Evolutionary conservation across 2,329 filamentous ascomycete genomes (phyloP), one percentile per base, ranked within the genome.

Genomic region (Phialophora verrucosa): DNA sequence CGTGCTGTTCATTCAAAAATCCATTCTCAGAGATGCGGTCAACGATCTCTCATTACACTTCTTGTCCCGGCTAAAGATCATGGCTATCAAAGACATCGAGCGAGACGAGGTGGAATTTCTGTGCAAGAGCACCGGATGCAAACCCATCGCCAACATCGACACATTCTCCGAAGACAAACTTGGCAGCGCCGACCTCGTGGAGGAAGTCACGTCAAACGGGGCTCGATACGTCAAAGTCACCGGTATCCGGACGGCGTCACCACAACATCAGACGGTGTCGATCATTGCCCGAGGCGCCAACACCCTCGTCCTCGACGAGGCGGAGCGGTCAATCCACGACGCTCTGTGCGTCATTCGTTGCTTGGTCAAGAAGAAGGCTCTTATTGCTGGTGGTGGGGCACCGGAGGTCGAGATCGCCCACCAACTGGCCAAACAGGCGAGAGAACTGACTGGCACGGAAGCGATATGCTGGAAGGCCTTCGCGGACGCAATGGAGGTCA

Each of bases 381-480:
- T 99, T 64, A 96, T 99, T 74, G 94, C 96, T 14, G 95, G 95
- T 79, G 95, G 95, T 75, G 95, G 95, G 77, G 95, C 95, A 1
- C 92, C 95, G 29, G 95, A 99, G 81, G 96, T 98, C 75, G 93
- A 98, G 81, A 94, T 99, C 74, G 92, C 95, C 25, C 91, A 95
- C 62, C 87, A 92, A 75, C 87, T 99, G 38, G 88, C 90, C 64
- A 90, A 91, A 80, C 90, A 91, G 76, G 88, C 94, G 8, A 91
- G 93, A 72, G 88, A 90, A 74, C 84, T 97, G 67, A 89, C 90
- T 0, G 96, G 96, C 67, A 97, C 95, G 4, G 95, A 99, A 79
- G 89, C 93, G 47, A 97, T 98, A 76, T 99, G 95, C 87, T 99
- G 92, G 92, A 98, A 97, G 83, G 94, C 94, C 0, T 99, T 99